These are phyloP conservation scores for Diplogelasinospora grovesii DNA, from an alignment of 495 filamentous ascomycete species.

Conservation along the genomic window DNA sequence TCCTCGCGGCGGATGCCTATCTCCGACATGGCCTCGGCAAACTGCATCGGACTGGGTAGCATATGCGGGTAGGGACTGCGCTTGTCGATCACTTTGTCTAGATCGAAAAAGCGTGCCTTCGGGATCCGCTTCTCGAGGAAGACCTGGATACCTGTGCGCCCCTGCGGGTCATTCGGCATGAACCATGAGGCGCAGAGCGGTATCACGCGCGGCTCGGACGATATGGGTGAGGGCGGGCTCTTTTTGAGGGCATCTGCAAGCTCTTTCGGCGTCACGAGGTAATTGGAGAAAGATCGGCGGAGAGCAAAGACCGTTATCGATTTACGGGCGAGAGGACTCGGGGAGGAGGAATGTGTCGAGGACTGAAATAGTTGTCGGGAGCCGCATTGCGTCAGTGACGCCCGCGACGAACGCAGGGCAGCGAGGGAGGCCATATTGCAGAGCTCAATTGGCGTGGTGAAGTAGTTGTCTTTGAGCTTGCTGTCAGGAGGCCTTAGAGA, in stretches of 20 bases:
- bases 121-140: constrained; percentile 77
- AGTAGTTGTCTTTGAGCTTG: neutral
- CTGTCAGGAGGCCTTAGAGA: neutral
- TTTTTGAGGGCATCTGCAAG: constrained; percentile 72
- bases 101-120: constrained; percentile 88
- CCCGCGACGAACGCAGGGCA: constrained; percentile 31
- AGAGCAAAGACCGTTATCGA: neutral
- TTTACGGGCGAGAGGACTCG: constrained; percentile 1
- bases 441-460: constrained; percentile 5
- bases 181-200: constrained; percentile 94
- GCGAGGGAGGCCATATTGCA: constrained; percentile 32
- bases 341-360: constrained; percentile 12
- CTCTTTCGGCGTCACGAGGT: constrained; percentile 78
- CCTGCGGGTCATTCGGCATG: constrained; percentile 71
- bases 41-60: constrained; percentile 74
- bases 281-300: constrained; percentile 58
- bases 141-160: constrained; percentile 67
- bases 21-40: constrained; percentile 79
- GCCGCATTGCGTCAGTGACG: constrained; percentile 23
- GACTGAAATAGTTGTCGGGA: constrained; percentile 14
- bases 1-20: constrained; percentile 83
- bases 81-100: constrained; percentile 83
- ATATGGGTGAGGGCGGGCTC: constrained; percentile 65
- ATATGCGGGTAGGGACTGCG: constrained; percentile 92
- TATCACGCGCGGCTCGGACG: constrained; percentile 70